Evolutionary conservation across 495 filamentous ascomycete species (phyloP), one percentile per base, ranked within the genome.

Genomic region (Podospora didyma): DNA sequence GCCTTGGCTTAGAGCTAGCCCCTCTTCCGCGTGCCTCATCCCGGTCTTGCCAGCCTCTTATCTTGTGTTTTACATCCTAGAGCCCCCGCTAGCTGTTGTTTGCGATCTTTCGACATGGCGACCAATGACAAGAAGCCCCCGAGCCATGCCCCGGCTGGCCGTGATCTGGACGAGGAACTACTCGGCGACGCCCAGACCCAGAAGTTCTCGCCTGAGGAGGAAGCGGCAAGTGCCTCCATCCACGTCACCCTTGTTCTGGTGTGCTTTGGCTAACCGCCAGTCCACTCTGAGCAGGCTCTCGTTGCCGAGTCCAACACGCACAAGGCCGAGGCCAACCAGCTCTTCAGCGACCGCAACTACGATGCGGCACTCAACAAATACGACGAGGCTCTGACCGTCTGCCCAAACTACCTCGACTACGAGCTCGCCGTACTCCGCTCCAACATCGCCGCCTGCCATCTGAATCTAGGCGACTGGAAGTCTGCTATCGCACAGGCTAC

Each of bases 361-460:
- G 83, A 87, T 61, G 85, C 88, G 62, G 94, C 94, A n/a, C 89
- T 97, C 62, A 85, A 87, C 68, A 86, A 82, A 64, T 98, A 98
- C 75, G 88, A 92, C 63, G 82, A 89, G 56, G 94, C 94, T 21
- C 77, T 96, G 2, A 79, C 86, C 28, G 79, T 85, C 19, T 94
- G 89, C 57, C 94, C 94, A 2, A 88, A 82, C 60, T 96, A 96
- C 66, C 83, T 97, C 34, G 88, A 94, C 59, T 94, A 89, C 74
- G 91, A 96, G 65, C 76, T 93, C 62, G 91, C 94, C 20, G 89
- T 96, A 11, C 78, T 97, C 12, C 85, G 84, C 31, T 88, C 85
- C 71, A 97, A 97, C 74, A 84, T 96, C 56, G 80, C 93, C 3
- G 94, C 91, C n/a, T 96, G 90, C 65, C 86, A 96, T 58, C 66